Conservation (phyloP, 257 asterid species). For the Solanum okadae region DNA sequence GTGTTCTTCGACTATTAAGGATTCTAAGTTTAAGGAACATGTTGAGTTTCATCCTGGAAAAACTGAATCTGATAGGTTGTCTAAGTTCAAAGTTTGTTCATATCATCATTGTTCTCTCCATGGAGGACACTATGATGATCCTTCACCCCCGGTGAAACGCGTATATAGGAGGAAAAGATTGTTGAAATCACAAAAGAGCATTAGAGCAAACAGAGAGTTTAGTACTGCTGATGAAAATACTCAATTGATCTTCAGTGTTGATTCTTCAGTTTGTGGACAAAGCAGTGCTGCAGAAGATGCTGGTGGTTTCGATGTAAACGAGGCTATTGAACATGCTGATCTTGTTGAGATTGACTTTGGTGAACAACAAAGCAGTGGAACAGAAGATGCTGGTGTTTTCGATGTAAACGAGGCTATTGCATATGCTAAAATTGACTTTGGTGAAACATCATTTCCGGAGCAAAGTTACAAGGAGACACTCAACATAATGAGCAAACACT, state of each 20-base stretch:
- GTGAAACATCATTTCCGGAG: constrained; percentile 45
- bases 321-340: constrained; percentile 3
- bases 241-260: constrained; percentile 8
- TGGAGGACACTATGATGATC: constrained; percentile 54
- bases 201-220: constrained; percentile 14
- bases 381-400: not conserved
- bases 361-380: constrained; percentile 9
- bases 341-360: constrained; percentile 37
- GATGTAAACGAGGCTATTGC: constrained; percentile 4
- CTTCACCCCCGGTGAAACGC: constrained; percentile 29
- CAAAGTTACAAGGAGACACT: constrained; percentile 36
- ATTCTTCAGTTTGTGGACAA: constrained; percentile 19
- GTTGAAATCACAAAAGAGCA: constrained; percentile 31
- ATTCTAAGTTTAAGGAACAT: constrained; percentile 41
- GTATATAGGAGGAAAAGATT: constrained; percentile 28
- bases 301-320: constrained; percentile 3
- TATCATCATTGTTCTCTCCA: constrained; percentile 89
- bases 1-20: constrained; percentile 67
- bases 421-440: constrained; percentile 30
- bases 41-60: constrained; percentile 24
- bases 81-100: constrained; percentile 48
- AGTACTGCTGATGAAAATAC: not conserved
- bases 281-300: constrained; percentile 1
- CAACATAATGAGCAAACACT: constrained; percentile 17
- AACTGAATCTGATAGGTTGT: constrained; percentile 26